Evolutionary conservation across 2,329 filamentous ascomycete species (phyloP), one percentile per base, ranked within the genome.

Genomic region (Lachnum nothofagi): DNA sequence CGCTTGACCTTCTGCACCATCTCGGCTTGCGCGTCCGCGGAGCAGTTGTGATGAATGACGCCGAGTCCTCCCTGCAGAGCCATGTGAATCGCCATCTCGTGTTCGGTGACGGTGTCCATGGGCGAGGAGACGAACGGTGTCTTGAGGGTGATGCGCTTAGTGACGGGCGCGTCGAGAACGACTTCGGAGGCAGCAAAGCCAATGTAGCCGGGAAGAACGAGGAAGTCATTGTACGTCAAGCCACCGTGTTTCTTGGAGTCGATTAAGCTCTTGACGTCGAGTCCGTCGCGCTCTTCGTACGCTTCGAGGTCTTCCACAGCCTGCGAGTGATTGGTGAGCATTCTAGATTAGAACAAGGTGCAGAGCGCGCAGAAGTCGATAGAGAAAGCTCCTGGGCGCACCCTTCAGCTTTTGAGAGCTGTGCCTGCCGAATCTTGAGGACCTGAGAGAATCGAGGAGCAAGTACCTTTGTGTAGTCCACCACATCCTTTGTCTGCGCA

Each of bases 1-100:
- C 93, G 82, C 85, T 98, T 98, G 63, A 98, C 93, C 77, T 96
- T 97, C 71, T 89, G 83, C 60, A 98, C 88, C 93, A 98, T 98
- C 75, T 95, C 91, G 59, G 93, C 93, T 76, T 98, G 93, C 48
- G 88, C 88, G 23, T 97, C 89, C 24, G 91, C 81, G n/a, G 91
- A 93, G 80, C 93, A 98, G 78, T 98, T 98, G 81, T 98, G 93
- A 78, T 98, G 93, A 61, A 98, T 95, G 62, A 98, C 90, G 73
- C 93, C 88, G 16, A 94, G 77, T 64, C 88, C 88, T 63, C 88
- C 88, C 66, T 93, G 85, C 25, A 93, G 79, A 44, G 88, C 88
- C 79, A 94, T 95, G 74, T 96, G 88, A 63, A 98, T 97, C 58
- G 93, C 94, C 94, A 98, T 98, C 70, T 95, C 91, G 74, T 95